Percentiles rank a stretch among this genome's conserved stretches.
These are phyloP conservation scores for Aspergillus sp. DNA, from an alignment of 2,329 filamentous ascomycete species.

Conservation along the genomic window DNA sequence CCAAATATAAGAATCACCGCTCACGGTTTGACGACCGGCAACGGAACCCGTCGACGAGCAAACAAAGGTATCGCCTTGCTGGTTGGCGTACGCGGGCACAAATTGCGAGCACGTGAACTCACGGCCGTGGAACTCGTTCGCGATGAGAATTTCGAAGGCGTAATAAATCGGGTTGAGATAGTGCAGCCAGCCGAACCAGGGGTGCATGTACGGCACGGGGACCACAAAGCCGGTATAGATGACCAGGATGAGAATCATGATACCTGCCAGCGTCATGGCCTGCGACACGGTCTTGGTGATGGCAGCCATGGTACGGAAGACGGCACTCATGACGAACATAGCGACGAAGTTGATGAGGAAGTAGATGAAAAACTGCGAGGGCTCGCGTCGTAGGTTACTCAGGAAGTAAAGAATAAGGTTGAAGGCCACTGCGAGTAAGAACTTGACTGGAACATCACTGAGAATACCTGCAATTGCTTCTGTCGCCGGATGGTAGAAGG, in stretches of 20 bases:
- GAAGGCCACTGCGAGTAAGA: constrained; percentile 63
- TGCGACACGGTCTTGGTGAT: constrained; percentile 58
- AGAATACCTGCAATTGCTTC: constrained; percentile 11
- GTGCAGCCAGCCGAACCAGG: constrained; percentile 74
- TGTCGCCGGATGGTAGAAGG: constrained; percentile 22
- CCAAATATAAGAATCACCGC: constrained; percentile 51
- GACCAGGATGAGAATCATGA: constrained; percentile 35
- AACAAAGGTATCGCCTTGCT: constrained; percentile 36
- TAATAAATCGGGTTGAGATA: constrained; percentile 73
- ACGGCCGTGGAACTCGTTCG: constrained; percentile 68
- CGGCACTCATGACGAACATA: constrained; percentile 71
- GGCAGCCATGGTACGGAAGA: constrained; percentile 71
- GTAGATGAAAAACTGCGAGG: constrained; percentile 79
- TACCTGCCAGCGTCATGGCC: constrained; percentile 47
- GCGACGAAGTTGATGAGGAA: constrained; percentile 65
- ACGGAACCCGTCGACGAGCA: constrained; percentile 53
- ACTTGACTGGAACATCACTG: constrained; percentile 59
- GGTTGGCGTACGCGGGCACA: constrained; percentile 39
- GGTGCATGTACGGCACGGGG: constrained; percentile 54
- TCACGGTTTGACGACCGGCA: constrained; percentile 46
- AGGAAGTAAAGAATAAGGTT: constrained; percentile 80
- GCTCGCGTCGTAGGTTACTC: constrained; percentile 64
- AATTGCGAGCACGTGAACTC: constrained; percentile 47
- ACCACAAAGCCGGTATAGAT: constrained; percentile 45
- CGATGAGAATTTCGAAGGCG: constrained; percentile 70